Percentiles rank a stretch among this genome's conserved stretches.
These are phyloP conservation scores for Platanus orientalis DNA, from an alignment of 164 flowering plant genomes.

Conservation along the genomic window DNA sequence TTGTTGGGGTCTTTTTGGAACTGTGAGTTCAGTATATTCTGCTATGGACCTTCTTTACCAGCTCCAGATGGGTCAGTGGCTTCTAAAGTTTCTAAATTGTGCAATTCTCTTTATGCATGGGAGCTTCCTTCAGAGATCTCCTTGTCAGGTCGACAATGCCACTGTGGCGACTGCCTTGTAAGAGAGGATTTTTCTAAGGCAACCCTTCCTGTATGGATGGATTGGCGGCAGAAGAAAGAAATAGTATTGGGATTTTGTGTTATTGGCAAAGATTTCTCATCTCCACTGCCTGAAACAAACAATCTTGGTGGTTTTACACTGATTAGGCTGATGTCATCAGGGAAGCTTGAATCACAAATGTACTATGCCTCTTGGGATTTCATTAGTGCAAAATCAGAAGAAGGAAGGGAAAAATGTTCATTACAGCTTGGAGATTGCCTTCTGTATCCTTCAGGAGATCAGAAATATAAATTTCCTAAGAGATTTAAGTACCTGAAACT, in stretches of 20 bases:
- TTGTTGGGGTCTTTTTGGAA: slow-evolving; percentile 75
- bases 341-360: slow-evolving; percentile 65
- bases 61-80: slow-evolving; percentile 20
- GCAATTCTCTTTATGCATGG: slow-evolving; percentile 59
- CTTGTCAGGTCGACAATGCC: slow-evolving; percentile 39
- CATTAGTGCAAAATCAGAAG: slow-evolving; percentile 12
- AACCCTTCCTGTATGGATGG: slow-evolving; percentile 48
- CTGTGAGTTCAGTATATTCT: slow-evolving; percentile 56
- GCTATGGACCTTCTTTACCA: slow-evolving; percentile 58
- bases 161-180: slow-evolving; percentile 57
- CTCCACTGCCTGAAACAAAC: slow-evolving; percentile 15
- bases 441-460: slow-evolving; percentile 24
- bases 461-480: slow-evolving; percentile 35
- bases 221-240: slow-evolving; percentile 59
- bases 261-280: slow-evolving; percentile 28
- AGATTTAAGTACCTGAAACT: slow-evolving; percentile 36
- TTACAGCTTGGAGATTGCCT: slow-evolving; percentile 20
- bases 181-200: slow-evolving; percentile 42
- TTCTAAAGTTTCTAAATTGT: slow-evolving; percentile 26
- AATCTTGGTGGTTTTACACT: slow-evolving; percentile 58
- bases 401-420: slow-evolving; percentile 14
- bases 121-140: slow-evolving; percentile 58
- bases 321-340: slow-evolving; percentile 61
- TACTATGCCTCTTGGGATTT: slow-evolving; percentile 53
- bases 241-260: slow-evolving; percentile 64